Evolutionary conservation across 352 stramenopile species (phyloP).

Genomic region (Pythium scleroteichum): DNA sequence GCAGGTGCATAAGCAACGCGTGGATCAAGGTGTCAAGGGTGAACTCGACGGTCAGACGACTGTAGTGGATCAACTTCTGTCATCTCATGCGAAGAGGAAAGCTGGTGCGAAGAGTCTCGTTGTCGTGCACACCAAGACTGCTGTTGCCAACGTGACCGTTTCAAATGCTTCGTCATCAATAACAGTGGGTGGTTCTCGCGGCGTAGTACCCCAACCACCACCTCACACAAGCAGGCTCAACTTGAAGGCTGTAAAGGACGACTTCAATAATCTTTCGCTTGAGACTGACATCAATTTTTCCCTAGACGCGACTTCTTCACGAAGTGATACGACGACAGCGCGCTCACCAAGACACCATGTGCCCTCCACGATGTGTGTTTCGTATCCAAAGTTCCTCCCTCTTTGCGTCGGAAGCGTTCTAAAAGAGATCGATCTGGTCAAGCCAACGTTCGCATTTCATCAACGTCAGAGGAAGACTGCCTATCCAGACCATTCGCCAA

Average conservation of each 20-base stretch:
- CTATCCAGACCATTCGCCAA: neutral
- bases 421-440: constrained; percentile 40
- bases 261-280: constrained; percentile 36
- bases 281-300: constrained; percentile 30
- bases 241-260: constrained; percentile 30
- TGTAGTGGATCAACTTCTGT: constrained; percentile 22
- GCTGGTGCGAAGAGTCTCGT: constrained; percentile 15
- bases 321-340: constrained; percentile 8
- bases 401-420: constrained; percentile 47
- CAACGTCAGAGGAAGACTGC: neutral
- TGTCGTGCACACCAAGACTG: constrained; percentile 5
- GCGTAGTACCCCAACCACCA: constrained; percentile 9
- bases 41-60: constrained; percentile 23
- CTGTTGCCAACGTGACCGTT: constrained; percentile 5
- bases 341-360: constrained; percentile 7
- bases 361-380: constrained; percentile 18
- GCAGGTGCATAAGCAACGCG: constrained; percentile 31
- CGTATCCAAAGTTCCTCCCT: constrained; percentile 50
- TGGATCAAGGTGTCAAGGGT: constrained; percentile 9
- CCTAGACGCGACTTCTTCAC: constrained; percentile 34
- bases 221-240: constrained; percentile 1
- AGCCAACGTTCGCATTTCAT: constrained; percentile 14
- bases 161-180: neutral
- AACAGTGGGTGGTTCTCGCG: neutral
- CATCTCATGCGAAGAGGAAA: constrained; percentile 18